These are phyloP conservation scores for Penicillium sumatraense DNA, from an alignment of 2,329 filamentous ascomycete species.

Conservation along the genomic window DNA sequence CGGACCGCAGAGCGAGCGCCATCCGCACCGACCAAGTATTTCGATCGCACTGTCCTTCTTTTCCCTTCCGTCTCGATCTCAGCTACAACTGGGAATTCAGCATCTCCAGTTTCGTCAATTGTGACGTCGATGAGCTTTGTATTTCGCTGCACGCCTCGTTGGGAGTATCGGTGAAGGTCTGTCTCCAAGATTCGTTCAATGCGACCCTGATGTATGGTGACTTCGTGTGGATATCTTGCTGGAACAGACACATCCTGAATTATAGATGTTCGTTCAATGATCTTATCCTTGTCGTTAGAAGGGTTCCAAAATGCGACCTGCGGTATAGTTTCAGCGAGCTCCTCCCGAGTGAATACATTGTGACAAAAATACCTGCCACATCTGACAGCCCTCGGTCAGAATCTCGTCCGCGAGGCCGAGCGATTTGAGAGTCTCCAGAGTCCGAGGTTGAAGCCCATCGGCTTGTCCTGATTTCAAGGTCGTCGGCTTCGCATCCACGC, in stretches of 20 bases:
- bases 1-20: conserved; percentile 71
- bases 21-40: conserved; percentile 74
- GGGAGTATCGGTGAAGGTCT: conserved; percentile 66
- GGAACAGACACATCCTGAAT: conserved; percentile 62
- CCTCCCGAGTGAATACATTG: neutral
- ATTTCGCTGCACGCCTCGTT: conserved; percentile 62
- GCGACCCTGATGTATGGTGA: conserved; percentile 71
- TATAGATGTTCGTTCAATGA: conserved; percentile 66
- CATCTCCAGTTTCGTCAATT: conserved; percentile 57
- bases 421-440: conserved; percentile 49
- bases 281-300: conserved; percentile 49
- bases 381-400: conserved; percentile 43
- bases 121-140: conserved; percentile 68
- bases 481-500: conserved; percentile 47
- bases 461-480: conserved; percentile 49
- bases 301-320: conserved; percentile 71
- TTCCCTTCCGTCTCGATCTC: conserved; percentile 36
- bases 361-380: conserved; percentile 51
- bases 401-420: conserved; percentile 48
- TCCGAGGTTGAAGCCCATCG: conserved; percentile 49
- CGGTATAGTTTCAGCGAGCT: neutral
- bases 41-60: conserved; percentile 59
- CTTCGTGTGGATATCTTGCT: conserved; percentile 72
- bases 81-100: conserved; percentile 41
- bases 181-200: conserved; percentile 73